Conservation (phyloP, 495 filamentous ascomycete genomes). For the Podospora tetraspora region DNA sequence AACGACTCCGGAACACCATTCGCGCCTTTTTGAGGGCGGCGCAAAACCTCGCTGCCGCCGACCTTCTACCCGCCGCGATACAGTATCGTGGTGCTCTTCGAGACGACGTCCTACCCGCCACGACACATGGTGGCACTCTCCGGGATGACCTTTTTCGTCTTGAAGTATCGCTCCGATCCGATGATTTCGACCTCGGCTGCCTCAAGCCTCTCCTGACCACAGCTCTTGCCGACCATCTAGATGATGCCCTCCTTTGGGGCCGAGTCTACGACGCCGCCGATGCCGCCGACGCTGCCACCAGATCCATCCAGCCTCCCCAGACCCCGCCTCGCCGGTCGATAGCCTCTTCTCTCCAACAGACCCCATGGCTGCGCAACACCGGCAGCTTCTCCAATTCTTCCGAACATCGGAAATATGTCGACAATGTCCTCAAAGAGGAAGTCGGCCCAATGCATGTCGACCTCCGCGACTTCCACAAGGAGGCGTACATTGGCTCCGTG, state of each 20-base stretch:
- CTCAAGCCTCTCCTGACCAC: too few relatives aligned
- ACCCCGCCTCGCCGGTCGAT: conserved; percentile 34
- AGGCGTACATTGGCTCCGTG: conserved; percentile 36
- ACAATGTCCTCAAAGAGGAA: conserved; percentile 37
- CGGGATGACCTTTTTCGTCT: conserved; percentile 19
- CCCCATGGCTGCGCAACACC: conserved; percentile 38
- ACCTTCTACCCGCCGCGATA: conserved; percentile 20
- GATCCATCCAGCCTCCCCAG: background rate
- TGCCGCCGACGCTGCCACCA: too few relatives aligned
- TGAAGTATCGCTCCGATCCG: conserved; percentile 18
- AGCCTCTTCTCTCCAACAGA: conserved; percentile 35
- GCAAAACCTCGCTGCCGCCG: conserved; percentile 24
- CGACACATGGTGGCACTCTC: conserved; percentile 7
- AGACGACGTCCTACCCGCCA: too few relatives aligned
- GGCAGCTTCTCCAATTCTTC: conserved; percentile 41
- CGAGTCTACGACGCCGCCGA: conserved; percentile 25
- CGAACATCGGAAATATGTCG: conserved; percentile 38
- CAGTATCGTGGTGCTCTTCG: too few relatives aligned
- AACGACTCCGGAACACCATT: conserved; percentile 13
- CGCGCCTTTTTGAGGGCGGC: conserved; percentile 20
- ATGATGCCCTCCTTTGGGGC: conserved; percentile 29
- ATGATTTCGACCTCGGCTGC: conserved; percentile 33
- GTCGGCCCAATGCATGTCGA: conserved; percentile 35
- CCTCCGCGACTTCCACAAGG: conserved; percentile 32
- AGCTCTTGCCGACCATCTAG: too few relatives aligned